Conservation (phyloP, 202 grass and related monocot genomes). For the Elaeis oleifera region DNA sequence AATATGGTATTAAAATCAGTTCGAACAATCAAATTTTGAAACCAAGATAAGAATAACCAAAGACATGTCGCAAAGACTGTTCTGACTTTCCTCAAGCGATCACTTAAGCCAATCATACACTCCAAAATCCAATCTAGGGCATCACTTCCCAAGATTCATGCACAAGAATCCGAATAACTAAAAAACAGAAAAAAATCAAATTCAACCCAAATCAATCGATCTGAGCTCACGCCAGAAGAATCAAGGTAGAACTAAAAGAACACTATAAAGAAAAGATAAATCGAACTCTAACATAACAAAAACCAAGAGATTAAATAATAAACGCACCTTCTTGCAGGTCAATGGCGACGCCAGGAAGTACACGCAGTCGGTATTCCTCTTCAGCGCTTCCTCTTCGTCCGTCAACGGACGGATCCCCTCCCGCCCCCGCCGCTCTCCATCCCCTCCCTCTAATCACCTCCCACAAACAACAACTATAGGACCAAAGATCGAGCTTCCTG, state of each 20-base stretch:
- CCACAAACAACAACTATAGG: conserved; percentile 1
- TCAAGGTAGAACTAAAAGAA: background rate
- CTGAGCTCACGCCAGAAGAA: background rate
- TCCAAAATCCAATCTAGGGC: too few species aligned
- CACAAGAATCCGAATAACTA: too few species aligned
- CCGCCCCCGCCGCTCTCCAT: conserved; percentile 35
- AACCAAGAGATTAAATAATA: background rate
- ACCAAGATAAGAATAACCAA: too few species aligned
- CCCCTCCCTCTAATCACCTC: background rate
- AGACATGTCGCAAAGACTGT: too few species aligned
- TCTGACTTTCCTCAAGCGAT: too few species aligned
- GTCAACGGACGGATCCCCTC: conserved; percentile 18
- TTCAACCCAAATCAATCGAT: background rate
- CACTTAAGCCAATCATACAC: too few species aligned
- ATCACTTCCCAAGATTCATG: too few species aligned
- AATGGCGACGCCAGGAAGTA: conserved; percentile 73
- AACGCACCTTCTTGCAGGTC: conserved; percentile 63
- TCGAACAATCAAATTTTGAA: too few species aligned
- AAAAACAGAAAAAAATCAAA: too few species aligned
- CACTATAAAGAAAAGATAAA: background rate
- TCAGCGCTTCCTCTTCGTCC: conserved; percentile 35
- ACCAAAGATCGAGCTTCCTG: conserved; percentile 37
- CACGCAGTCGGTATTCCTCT: conserved; percentile 55
- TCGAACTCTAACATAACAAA: background rate
- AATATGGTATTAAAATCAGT: too few species aligned